A percentile compares a stretch with the other conserved stretches of the same genome.
phyloP scores from a whole-genome alignment of 139 green algal species.

The Chlorella ohadii region DNA sequence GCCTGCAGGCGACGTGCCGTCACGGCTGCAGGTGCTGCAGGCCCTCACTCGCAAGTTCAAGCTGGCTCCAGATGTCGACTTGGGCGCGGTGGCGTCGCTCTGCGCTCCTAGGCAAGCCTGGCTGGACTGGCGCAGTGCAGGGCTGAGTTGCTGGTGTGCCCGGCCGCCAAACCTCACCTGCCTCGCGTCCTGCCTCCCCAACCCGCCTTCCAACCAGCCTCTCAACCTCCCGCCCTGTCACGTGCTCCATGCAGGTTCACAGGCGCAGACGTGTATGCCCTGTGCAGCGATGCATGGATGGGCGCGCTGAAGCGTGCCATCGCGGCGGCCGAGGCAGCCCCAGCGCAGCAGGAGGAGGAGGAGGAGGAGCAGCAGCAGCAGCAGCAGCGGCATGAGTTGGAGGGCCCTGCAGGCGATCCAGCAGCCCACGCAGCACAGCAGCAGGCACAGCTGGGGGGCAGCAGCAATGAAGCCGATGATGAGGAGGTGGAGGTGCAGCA shows the following conservation, averaged over 20 bases:
- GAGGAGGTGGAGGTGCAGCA: slow-evolving; percentile 61
- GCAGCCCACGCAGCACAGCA: not conserved
- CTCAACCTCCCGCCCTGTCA: not conserved
- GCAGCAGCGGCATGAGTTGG: too few species aligned
- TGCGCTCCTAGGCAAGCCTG: slow-evolving; percentile 54
- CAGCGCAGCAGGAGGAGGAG: slow-evolving; percentile 1
- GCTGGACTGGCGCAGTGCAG: not conserved
- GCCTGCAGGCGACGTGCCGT: slow-evolving; percentile 36
- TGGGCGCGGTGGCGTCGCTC: slow-evolving; percentile 61
- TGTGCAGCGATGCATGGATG: slow-evolving; percentile 95
- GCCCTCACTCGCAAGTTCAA: slow-evolving; percentile 93
- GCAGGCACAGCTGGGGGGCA: not conserved
- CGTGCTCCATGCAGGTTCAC: slow-evolving; percentile 64
- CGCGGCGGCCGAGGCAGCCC: not conserved
- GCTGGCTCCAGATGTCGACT: slow-evolving; percentile 71
- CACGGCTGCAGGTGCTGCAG: slow-evolving; percentile 60
- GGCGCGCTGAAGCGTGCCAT: slow-evolving; percentile 66
- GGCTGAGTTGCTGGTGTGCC: too few species aligned
- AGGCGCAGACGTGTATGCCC: slow-evolving; percentile 95
- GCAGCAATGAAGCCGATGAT: not conserved
- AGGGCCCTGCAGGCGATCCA: not conserved
- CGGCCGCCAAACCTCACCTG: too few species aligned
- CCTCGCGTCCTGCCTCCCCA: too few species aligned
- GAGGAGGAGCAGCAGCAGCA: not conserved
- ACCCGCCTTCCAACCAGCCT: not conserved